Base-by-base conservation (phyloP, 2,329 filamentous ascomycete genomes). In the Passalora sequoiae region DNA sequence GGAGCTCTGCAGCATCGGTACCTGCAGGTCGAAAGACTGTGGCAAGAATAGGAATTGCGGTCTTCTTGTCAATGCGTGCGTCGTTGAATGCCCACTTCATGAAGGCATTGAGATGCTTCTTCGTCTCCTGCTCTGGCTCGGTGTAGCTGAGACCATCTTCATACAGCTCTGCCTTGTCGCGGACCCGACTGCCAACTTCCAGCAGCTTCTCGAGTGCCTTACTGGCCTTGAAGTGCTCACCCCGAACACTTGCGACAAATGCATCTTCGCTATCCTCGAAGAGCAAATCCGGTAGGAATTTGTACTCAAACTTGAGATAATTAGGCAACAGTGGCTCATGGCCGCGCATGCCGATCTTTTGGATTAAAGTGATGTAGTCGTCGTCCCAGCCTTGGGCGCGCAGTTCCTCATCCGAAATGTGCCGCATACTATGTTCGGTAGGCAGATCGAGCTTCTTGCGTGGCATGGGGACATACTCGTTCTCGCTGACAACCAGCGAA, bases 21-120 rank as follows among this genome's bases (percentile, higher is more conserved):
- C 62, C 57, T 28, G 60, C 59, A 27, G 60, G 60, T 40, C 68
- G 69, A 12, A 66, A 64, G 25, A 70, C 66, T 12, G 74, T 62
- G 2, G 66, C 59, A 49, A 79, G 66, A 7, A 76, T 59, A 0
- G 74, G 71, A 7, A 62, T 59, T 1, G 49, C 43, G 13, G 55
- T 51, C 3, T 30, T 43, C 13, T 57, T 55, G 37, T 69, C 61
- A 16, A 77, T 58, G 5, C 59, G 61, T 6, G 66, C 69, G 51
- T 81, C 77, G 19, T 60, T 62, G 42, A 75, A 57, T 1, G 74
- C 73, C 77, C 77, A 80, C 31, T 67, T 65, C 29, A 76, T 64
- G 59, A 77, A 80, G 4, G 65, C 65, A 9, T 64, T 55, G n/a
- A 63, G 22, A 15, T 49, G 47, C n/a, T 47, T 42, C 13, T 47